Conservation (phyloP, 2,329 filamentous ascomycete genomes). For the Talaromyces albobiverticillius region DNA sequence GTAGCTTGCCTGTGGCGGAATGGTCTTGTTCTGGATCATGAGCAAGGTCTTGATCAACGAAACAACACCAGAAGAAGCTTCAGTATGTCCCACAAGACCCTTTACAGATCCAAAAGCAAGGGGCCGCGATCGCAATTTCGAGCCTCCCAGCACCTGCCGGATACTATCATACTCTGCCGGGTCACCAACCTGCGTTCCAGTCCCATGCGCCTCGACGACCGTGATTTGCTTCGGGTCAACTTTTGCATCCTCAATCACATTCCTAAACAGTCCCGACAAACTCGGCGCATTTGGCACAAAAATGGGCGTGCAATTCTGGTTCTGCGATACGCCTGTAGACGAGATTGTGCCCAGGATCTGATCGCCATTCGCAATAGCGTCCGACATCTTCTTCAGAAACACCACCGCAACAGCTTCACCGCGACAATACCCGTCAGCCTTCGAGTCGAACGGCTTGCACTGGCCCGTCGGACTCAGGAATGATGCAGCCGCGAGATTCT, state of each 20-base stretch:
- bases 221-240: constrained; percentile 24
- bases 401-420: constrained; percentile 52
- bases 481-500: constrained; percentile 37
- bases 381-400: constrained; percentile 48
- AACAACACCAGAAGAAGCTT: constrained; percentile 24
- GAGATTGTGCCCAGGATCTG: constrained; percentile 37
- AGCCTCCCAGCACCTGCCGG: constrained; percentile 18
- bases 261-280: constrained; percentile 36
- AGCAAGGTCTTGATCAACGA: constrained; percentile 23
- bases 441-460: constrained; percentile 47
- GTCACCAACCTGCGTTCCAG: constrained; percentile 30
- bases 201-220: constrained; percentile 43
- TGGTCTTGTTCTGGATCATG: constrained; percentile 24
- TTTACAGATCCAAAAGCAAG: constrained; percentile 26
- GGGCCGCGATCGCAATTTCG: constrained; percentile 8
- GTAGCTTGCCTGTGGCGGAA: constrained; percentile 25
- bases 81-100: constrained; percentile 26
- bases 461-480: constrained; percentile 53
- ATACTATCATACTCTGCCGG: constrained; percentile 23
- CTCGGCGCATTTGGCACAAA: constrained; percentile 32
- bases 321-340: constrained; percentile 29
- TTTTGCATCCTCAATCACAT: constrained; percentile 33
- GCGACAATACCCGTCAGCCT: constrained; percentile 49
- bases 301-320: constrained; percentile 28
- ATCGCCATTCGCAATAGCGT: constrained; percentile 46